Percentiles rank a stretch among this genome's conserved stretches.
phyloP scores from a whole-genome alignment of 179 eudicot species.

The Spergularia azorica region DNA sequence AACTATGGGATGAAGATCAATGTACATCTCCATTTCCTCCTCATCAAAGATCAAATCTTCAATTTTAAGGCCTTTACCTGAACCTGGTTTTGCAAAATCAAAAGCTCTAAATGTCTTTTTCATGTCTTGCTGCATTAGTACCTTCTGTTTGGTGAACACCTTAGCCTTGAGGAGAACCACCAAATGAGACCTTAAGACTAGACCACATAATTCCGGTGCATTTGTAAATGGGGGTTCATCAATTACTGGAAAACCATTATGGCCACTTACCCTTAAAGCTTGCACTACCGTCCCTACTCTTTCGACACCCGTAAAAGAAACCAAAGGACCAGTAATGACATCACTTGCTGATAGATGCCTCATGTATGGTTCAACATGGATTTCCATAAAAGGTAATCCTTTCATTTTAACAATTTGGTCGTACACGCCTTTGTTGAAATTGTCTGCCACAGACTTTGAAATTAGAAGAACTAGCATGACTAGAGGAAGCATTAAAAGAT shows the following conservation, averaged over 20 bases:
- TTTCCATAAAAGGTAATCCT: slow-evolving; percentile 40
- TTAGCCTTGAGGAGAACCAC: slow-evolving; percentile 35
- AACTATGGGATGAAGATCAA: slow-evolving; percentile 42
- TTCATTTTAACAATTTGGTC: slow-evolving; percentile 41
- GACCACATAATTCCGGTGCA: slow-evolving; percentile 32
- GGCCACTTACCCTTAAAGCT: slow-evolving; percentile 24
- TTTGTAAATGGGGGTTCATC: slow-evolving; percentile 35
- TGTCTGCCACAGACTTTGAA: slow-evolving; percentile 42
- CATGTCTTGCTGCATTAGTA: slow-evolving; percentile 5
- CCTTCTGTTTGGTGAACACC: slow-evolving; percentile 28
- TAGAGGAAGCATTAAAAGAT: slow-evolving; percentile 36
- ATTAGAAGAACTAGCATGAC: slow-evolving; percentile 39
- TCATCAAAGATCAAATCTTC: slow-evolving; percentile 27
- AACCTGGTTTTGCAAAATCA: slow-evolving; percentile 39
- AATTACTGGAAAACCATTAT: slow-evolving; percentile 40
- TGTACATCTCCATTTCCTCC: slow-evolving; percentile 40
- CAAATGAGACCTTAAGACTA: slow-evolving; percentile 36
- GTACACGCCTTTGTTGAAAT: slow-evolving; percentile 41
- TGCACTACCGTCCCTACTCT: slow-evolving; percentile 30
- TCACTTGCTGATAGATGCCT: slow-evolving; percentile 35
- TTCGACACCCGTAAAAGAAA: slow-evolving; percentile 32
- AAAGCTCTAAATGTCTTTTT: slow-evolving; percentile 19
- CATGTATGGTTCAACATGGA: slow-evolving; percentile 38
- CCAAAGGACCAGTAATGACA: slow-evolving; percentile 33
- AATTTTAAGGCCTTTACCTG: slow-evolving; percentile 34